phyloP scores from a whole-genome alignment of 1,284 basidiomycete species.

The Pholiota adiposa region DNA sequence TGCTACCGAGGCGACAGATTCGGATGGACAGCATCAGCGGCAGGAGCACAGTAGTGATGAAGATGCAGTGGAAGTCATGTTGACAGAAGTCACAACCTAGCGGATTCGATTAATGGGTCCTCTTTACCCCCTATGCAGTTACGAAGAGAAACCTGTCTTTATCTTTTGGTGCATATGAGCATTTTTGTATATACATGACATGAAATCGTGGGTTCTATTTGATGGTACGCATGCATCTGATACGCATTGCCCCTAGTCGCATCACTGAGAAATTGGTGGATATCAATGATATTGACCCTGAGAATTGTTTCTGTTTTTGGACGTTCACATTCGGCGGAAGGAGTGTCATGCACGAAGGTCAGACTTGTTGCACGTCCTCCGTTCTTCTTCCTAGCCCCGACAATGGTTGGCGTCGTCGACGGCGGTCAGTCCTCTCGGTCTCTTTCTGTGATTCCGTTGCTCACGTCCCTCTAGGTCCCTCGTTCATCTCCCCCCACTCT shows the following conservation, averaged over 20 bases:
- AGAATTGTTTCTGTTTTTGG: slow-evolving; percentile 28
- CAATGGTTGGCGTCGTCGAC: slow-evolving; percentile 43
- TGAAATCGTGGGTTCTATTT: not conserved
- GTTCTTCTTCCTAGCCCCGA: slow-evolving; percentile 28
- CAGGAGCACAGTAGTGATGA: slow-evolving; percentile 27
- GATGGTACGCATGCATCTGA: slow-evolving; percentile 6
- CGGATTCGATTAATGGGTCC: too few relatives aligned
- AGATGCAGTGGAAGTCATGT: slow-evolving; percentile 31
- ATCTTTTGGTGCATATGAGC: slow-evolving; percentile 1
- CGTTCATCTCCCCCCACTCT: slow-evolving; percentile 78
- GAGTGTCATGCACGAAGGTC: slow-evolving; percentile 12
- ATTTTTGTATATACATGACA: not conserved
- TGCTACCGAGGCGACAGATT: not conserved
- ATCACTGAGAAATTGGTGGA: slow-evolving; percentile 5
- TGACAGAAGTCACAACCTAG: slow-evolving; percentile 21
- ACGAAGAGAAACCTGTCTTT: not conserved
- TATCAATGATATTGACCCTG: slow-evolving; percentile 18
- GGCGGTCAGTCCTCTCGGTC: slow-evolving; percentile 34
- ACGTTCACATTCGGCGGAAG: slow-evolving; percentile 20
- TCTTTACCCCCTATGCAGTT: not conserved
- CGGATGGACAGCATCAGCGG: slow-evolving; percentile 6
- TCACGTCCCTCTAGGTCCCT: slow-evolving; percentile 48
- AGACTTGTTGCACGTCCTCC: slow-evolving; percentile 19
- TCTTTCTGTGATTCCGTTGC: slow-evolving; percentile 1
- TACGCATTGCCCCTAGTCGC: not conserved